Evolutionary conservation across 2,329 filamentous ascomycete species (phyloP).

Genomic region (Penicillium sp.): DNA sequence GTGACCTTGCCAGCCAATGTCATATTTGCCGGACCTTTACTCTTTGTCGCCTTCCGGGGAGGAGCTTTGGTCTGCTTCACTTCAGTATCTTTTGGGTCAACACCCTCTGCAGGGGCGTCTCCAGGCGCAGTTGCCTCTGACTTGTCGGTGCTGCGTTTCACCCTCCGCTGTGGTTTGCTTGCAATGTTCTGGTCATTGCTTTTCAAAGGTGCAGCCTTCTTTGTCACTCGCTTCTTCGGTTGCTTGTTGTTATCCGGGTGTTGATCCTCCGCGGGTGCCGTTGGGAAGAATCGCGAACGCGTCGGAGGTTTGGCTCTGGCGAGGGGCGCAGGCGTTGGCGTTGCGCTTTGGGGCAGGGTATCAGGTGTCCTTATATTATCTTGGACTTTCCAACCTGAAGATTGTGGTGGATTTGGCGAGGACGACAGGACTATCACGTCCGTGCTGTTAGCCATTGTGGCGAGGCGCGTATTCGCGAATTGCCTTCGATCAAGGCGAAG

Average conservation of each 20-base stretch:
- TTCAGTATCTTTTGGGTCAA: conserved; percentile 15
- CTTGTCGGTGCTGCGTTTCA: conserved; percentile 17
- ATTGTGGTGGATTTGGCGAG: conserved; percentile 38
- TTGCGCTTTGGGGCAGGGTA: conserved; percentile 21
- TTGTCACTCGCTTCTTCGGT: conserved; percentile 11
- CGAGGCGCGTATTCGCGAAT: conserved; percentile 10
- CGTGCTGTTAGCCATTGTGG: conserved; percentile 40
- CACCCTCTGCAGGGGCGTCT: neutral
- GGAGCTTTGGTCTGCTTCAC: conserved; percentile 27
- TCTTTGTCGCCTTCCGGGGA: conserved; percentile 25
- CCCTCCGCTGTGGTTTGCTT: conserved; percentile 16
- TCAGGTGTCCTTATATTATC: conserved; percentile 15
- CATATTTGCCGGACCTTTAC: conserved; percentile 31
- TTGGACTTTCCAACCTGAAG: conserved; percentile 30
- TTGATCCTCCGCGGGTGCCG: conserved; percentile 7
- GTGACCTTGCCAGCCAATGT: conserved; percentile 38
- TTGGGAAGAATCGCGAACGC: conserved; percentile 29
- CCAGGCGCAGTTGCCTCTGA: neutral
- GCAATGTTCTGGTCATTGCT: conserved; percentile 2
- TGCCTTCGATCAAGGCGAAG: neutral
- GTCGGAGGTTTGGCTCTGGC: conserved; percentile 26
- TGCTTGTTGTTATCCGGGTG: conserved; percentile 5
- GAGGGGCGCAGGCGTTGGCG: conserved; percentile 30
- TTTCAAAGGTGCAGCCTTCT: conserved; percentile 14
- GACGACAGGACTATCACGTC: conserved; percentile 45